Conservation (phyloP, 2,329 filamentous ascomycete species). For the Botrytis tulipae region DNA sequence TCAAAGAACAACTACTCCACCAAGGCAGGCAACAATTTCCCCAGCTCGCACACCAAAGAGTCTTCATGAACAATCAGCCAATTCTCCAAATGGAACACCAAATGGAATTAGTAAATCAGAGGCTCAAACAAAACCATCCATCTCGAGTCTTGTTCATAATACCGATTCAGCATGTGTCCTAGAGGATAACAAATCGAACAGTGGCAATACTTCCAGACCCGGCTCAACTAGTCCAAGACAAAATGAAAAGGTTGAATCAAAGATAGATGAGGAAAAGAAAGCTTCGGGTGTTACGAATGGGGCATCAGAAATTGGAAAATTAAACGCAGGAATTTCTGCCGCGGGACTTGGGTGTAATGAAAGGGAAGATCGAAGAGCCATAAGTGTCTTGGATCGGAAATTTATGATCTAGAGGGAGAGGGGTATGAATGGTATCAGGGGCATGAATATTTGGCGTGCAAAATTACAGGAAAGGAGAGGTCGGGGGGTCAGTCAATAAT, state of each 20-base stretch:
- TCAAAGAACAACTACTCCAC: constrained; percentile 30
- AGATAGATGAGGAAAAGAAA: constrained; percentile 27
- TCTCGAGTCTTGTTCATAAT: constrained; percentile 37
- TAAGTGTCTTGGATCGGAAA: constrained; percentile 64
- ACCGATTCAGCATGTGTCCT: constrained; percentile 35
- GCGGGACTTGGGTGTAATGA: constrained; percentile 39
- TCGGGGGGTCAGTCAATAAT: not conserved
- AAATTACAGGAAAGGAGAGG: constrained; percentile 3
- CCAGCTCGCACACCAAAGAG: constrained; percentile 20
- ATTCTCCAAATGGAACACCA: constrained; percentile 25
- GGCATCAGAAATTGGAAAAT: constrained; percentile 51
- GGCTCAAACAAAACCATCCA: constrained; percentile 38
- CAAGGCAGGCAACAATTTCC: constrained; percentile 22
- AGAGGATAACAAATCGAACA: constrained; percentile 36
- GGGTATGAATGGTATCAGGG: not conserved
- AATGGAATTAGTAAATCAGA: constrained; percentile 27
- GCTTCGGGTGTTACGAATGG: not conserved
- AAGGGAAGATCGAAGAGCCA: constrained; percentile 62
- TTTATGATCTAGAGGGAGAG: constrained; percentile 40
- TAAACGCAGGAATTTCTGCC: constrained; percentile 40
- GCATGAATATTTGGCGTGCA: constrained; percentile 11
- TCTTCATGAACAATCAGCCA: constrained; percentile 7
- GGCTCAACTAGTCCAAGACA: constrained; percentile 34
- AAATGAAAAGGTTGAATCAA: constrained; percentile 41
- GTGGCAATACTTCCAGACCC: constrained; percentile 34